phyloP scores from a whole-genome alignment of 306 rosid species.

The Sicyos baderoa region DNA sequence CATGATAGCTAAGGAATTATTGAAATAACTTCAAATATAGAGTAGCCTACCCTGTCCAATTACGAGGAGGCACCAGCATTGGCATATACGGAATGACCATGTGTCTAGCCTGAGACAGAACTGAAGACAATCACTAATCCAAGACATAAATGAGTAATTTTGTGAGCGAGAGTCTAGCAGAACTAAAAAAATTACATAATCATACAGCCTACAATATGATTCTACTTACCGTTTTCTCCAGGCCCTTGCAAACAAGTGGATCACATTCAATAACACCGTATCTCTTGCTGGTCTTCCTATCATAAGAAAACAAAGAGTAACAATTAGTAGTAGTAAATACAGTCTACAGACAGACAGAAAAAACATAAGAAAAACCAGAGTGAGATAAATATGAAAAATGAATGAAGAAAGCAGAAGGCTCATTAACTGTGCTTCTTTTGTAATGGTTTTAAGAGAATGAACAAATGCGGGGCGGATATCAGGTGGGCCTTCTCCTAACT shows the following conservation, averaged over 20 bases:
- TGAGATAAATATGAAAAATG: conserved; percentile 12
- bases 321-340: conserved; percentile 10
- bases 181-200: not conserved
- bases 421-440: conserved; percentile 52
- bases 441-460: conserved; percentile 47
- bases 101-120: conserved; percentile 74
- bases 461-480: conserved; percentile 82
- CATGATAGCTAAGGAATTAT: not conserved
- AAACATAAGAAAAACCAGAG: not conserved
- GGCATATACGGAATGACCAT: conserved; percentile 98
- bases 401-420: conserved; percentile 12
- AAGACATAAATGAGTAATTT: conserved; percentile 3
- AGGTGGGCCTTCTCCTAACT: conserved; percentile 60
- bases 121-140: conserved; percentile 23
- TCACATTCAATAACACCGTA: conserved; percentile 90
- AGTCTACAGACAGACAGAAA: not conserved
- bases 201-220: conserved; percentile 6
- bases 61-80: conserved; percentile 82
- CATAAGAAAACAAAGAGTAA: conserved; percentile 18
- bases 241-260: conserved; percentile 59
- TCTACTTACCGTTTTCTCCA: conserved; percentile 75
- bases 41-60: conserved; percentile 71
- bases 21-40: not conserved
- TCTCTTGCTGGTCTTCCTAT: conserved; percentile 64
- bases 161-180: not conserved